Conservation (phyloP, 2,329 filamentous ascomycete genomes). For the Fusarium piperis region DNA sequence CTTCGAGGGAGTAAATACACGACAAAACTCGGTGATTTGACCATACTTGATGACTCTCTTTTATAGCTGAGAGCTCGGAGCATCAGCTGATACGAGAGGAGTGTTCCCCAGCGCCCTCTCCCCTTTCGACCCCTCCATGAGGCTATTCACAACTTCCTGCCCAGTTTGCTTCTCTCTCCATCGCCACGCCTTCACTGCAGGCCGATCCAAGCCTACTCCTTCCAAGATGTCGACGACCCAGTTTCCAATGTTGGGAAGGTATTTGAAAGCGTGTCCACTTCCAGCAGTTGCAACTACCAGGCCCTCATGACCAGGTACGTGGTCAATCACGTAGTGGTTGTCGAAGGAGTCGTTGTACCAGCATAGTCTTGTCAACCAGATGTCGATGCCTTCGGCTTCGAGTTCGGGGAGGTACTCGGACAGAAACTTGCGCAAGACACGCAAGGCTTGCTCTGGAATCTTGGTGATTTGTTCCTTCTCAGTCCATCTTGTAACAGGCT, state of each 20-base stretch:
- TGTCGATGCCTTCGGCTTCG: constrained; percentile 42
- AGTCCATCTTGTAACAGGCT: constrained; percentile 52
- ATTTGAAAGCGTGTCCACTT: constrained; percentile 71
- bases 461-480: constrained; percentile 32
- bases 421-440: constrained; percentile 47
- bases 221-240: constrained; percentile 57
- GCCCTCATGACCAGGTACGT: constrained; percentile 62
- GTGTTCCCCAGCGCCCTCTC: not conserved
- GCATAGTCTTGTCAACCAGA: constrained; percentile 48
- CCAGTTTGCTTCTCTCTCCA: constrained; percentile 1
- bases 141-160: not conserved
- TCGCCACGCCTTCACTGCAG: constrained; percentile 10
- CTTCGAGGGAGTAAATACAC: no score
- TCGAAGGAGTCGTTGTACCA: constrained; percentile 49
- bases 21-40: no score
- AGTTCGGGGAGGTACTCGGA: constrained; percentile 56
- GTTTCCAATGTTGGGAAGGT: constrained; percentile 66
- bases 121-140: constrained; percentile 13
- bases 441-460: constrained; percentile 43
- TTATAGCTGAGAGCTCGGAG: not conserved
- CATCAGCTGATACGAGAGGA: not conserved
- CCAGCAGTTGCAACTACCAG: constrained; percentile 70
- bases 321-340: constrained; percentile 47
- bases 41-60: not conserved
- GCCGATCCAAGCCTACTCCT: constrained; percentile 1